Evolutionary conservation across 331 rosid species (phyloP).

Genomic region (Acacia pycnantha): DNA sequence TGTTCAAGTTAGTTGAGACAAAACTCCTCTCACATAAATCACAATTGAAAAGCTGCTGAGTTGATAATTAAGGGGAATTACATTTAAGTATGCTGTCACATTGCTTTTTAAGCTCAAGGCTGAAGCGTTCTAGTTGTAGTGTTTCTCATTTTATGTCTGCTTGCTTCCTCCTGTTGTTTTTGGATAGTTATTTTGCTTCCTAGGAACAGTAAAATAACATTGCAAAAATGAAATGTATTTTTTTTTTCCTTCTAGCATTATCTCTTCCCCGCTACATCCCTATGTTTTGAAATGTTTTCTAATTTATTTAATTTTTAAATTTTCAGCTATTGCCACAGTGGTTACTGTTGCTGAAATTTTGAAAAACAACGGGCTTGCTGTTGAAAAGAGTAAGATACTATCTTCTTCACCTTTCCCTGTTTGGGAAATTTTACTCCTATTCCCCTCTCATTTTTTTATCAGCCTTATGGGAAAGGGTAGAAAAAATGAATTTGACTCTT

Average conservation of each 20-base stretch:
- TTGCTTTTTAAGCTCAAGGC: background rate
- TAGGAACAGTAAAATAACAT: background rate
- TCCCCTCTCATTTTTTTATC: background rate
- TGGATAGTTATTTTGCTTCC: background rate
- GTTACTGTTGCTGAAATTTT: conserved; percentile 85
- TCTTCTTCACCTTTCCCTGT: background rate
- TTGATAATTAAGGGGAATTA: background rate
- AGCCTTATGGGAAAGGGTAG: background rate
- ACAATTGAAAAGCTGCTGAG: too few relatives aligned
- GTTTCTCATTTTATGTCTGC: background rate
- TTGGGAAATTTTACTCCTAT: background rate
- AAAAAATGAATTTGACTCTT: conserved; percentile 19
- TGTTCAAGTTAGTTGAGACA: too few relatives aligned
- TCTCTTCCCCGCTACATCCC: background rate
- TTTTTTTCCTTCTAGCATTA: background rate
- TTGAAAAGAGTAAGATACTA: conserved; percentile 70
- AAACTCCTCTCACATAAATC: too few relatives aligned
- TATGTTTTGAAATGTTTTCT: background rate
- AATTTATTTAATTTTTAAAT: background rate
- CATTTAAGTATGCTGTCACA: background rate
- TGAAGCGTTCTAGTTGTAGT: background rate
- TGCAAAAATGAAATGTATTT: background rate
- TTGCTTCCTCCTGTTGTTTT: background rate
- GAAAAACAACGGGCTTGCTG: conserved; percentile 82
- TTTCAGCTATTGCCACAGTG: conserved; percentile 80